Base-by-base conservation (phyloP, 169 alveolate genomes). In the Theileria sp. region DNA sequence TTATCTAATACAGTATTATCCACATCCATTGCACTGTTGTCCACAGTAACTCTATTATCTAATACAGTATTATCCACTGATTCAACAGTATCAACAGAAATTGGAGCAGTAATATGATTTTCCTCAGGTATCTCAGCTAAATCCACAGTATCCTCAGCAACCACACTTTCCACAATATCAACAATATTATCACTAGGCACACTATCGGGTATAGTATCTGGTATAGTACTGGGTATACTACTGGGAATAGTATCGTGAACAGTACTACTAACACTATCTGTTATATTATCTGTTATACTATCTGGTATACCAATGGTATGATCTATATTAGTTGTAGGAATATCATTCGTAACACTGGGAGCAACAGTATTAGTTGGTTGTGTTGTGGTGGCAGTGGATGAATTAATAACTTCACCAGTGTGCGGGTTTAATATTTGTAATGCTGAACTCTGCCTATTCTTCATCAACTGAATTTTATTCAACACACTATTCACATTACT, bases 341-440 rank as follows among this genome's bases (percentile, higher is more conserved):
- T 54, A 1, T 19, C 62, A 19, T n/a, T n/a, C n/a, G 28, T 19
- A 19, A 6, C 7, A 19, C 15, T 19, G 67, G 67, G 13, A 17
- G 67, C 8, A 25, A 15, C 26, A 9, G 67, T 25, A 15, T 19
- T 58, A 19, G 7, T 7, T 19, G 28, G 28, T 2, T 54, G 28
- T 3, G 36, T 3, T 25, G 67, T 21, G 62, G 62, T 25, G 30
- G 17, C 44, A 15, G 54, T 58, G 3, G 51, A 75, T 17, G 72
- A 34, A 49, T 81, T 81, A 50, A 81, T 65, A 17, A 81, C 88
- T 36, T 81, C 88, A 0, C 88, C 88, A 28, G 88, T 81, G 51
- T 69, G 61, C 23, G 88, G 88, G 49, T 81, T 74, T 0, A 69
- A 34, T 21, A 81, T 81, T 69, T 81, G 88, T 28, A 81, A 66